Conservation (phyloP, 768 basidiomycete species). For the Mycena amicta region DNA sequence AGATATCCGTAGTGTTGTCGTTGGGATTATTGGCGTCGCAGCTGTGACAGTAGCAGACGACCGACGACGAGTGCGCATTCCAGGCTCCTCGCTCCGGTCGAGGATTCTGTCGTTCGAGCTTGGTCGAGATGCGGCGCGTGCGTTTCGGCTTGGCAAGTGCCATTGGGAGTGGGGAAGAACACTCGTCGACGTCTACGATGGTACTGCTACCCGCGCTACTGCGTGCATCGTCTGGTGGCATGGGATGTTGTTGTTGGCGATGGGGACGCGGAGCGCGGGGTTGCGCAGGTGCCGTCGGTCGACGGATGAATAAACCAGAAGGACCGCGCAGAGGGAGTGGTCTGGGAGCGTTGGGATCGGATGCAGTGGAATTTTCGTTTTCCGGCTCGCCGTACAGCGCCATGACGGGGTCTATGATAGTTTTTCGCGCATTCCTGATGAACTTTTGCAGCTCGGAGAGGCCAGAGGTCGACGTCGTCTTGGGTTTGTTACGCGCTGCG, state of each 20-base stretch:
- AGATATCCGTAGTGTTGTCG: background rate
- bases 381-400: slow-evolving; percentile 42
- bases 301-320: slow-evolving; percentile 16
- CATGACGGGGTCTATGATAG: slow-evolving; percentile 54
- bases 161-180: slow-evolving; percentile 1
- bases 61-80: background rate
- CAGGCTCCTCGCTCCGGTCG: slow-evolving; percentile 6
- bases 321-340: slow-evolving; percentile 20
- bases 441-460: slow-evolving; percentile 60
- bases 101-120: slow-evolving; percentile 14
- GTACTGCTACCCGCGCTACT: background rate
- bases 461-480: slow-evolving; percentile 41
- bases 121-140: slow-evolving; percentile 16
- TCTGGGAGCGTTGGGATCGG: slow-evolving; percentile 23
- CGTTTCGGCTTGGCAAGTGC: slow-evolving; percentile 18
- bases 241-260: too few species aligned
- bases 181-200: background rate
- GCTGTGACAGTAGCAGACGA: background rate
- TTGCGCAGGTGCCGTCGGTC: background rate
- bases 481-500: slow-evolving; percentile 40
- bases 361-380: slow-evolving; percentile 13
- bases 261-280: slow-evolving; percentile 1
- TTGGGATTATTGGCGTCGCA: background rate
- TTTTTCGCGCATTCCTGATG: slow-evolving; percentile 52
- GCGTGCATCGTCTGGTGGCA: background rate